These are phyloP conservation scores for Wallacemonas sp. DNA, from an alignment of 208 protist genomes.

Conservation along the genomic window DNA sequence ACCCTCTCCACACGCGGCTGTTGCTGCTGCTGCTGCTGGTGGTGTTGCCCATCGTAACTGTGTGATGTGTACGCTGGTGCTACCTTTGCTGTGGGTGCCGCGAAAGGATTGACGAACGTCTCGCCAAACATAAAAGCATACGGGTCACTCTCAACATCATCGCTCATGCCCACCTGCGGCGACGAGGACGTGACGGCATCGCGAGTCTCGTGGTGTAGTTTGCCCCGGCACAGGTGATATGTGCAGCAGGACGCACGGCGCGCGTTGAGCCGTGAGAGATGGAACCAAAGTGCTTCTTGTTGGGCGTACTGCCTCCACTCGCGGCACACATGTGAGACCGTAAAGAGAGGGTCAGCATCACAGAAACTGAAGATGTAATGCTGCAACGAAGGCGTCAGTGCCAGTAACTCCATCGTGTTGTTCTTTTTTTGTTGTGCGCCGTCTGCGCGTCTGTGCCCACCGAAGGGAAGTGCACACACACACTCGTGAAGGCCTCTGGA, in stretches of 20 bases:
- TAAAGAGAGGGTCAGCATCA: constrained; percentile 31
- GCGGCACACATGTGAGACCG: constrained; percentile 18
- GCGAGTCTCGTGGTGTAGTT: background rate
- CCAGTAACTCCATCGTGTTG: constrained; percentile 6
- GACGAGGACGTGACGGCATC: too few species aligned
- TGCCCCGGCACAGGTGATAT: constrained; percentile 6
- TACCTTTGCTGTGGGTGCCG: background rate
- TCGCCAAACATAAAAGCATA: constrained; percentile 9
- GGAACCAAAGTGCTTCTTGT: constrained; percentile 19
- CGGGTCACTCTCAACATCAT: background rate
- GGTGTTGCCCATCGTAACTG: too few species aligned
- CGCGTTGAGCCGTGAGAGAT: constrained; percentile 16
- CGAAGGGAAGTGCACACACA: background rate
- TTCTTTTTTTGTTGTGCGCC: background rate
- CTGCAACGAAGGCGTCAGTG: constrained; percentile 15
- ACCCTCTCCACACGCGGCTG: too few species aligned
- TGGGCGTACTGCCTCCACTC: constrained; percentile 14
- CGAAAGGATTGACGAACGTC: background rate
- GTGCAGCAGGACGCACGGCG: constrained; percentile 15
- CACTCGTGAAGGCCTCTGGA: too few species aligned
- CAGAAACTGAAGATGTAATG: constrained; percentile 33
- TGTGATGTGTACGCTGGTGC: too few species aligned
- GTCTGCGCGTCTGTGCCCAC: too few species aligned
- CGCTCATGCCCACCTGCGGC: too few species aligned
- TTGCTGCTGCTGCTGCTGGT: too few species aligned